Evolutionary conservation across 2,329 filamentous ascomycete genomes (phyloP).

Genomic region (Sordariomycetes sp.): DNA sequence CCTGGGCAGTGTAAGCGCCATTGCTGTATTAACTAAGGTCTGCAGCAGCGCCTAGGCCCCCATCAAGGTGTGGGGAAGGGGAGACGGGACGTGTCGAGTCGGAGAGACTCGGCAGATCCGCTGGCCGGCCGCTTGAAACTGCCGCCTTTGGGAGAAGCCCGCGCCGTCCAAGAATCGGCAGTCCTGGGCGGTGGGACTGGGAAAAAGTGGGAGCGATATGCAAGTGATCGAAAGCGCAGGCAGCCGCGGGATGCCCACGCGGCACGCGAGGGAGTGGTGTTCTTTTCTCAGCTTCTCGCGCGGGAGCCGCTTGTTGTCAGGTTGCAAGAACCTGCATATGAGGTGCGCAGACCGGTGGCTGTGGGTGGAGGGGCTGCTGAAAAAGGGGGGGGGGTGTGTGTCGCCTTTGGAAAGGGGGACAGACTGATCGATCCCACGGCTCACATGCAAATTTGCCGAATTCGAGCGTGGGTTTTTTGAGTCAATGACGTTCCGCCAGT

Average conservation of each 20-base stretch:
- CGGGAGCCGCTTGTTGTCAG: too few species aligned
- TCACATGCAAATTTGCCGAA: background rate
- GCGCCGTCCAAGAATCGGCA: background rate
- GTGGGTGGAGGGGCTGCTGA: background rate
- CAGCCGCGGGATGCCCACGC: background rate
- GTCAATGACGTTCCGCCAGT: background rate
- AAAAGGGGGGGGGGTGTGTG: background rate
- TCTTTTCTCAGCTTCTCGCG: too few species aligned
- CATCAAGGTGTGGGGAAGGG: background rate
- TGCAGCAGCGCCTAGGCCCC: background rate
- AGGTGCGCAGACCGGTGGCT: background rate
- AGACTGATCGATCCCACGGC: background rate
- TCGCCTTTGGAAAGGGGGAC: background rate
- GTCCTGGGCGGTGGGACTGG: background rate
- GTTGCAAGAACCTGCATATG: background rate
- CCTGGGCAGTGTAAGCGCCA: slow-evolving; percentile 3
- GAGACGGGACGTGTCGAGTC: background rate
- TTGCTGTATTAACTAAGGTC: background rate
- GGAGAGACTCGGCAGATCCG: background rate
- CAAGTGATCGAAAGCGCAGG: background rate
- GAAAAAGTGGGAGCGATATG: background rate
- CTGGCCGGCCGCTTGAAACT: background rate
- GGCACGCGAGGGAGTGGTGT: too few species aligned
- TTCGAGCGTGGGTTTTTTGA: background rate
- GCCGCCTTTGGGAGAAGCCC: background rate